A percentile compares a stretch with the other conserved stretches of the same genome.
phyloP scores from a whole-genome alignment of 495 filamentous ascomycete genomes.

The Clavariopsis aquatica region DNA sequence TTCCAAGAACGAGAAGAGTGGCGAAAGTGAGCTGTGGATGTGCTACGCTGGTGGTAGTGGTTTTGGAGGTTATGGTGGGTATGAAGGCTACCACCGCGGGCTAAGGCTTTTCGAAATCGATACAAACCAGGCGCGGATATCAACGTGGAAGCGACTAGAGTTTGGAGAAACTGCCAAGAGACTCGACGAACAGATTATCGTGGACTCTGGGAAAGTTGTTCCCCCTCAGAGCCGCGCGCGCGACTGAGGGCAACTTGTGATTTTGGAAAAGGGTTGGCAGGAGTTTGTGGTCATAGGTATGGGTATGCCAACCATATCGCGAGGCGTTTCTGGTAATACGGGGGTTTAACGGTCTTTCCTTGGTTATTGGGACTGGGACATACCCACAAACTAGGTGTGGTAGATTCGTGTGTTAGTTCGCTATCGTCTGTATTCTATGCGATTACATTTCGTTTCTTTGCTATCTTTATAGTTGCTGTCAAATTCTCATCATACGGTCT shows the following conservation, averaged over 20 bases:
- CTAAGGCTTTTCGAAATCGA: conserved; percentile 91
- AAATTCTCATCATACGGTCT: no score
- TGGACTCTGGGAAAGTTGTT: conserved; percentile 72
- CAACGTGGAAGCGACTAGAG: conserved; percentile 91
- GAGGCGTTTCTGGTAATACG: neutral
- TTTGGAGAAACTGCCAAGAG: conserved; percentile 69
- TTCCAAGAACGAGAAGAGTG: conserved; percentile 50
- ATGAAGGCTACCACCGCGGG: conserved; percentile 77
- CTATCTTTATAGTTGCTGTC: neutral
- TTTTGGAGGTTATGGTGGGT: conserved; percentile 93
- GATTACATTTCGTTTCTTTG: neutral
- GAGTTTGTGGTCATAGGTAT: neutral
- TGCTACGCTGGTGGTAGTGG: conserved; percentile 90
- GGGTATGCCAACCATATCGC: neutral
- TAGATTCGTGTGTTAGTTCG: neutral
- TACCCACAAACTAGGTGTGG: neutral
- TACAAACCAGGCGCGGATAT: conserved; percentile 79
- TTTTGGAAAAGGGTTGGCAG: neutral
- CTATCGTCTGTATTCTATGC: neutral
- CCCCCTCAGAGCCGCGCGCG: neutral
- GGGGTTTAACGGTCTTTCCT: neutral
- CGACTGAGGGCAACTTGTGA: neutral
- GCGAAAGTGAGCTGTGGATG: conserved; percentile 84
- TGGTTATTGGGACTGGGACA: neutral
- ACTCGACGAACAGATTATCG: conserved; percentile 84